Conservation (phyloP, 1,139 yeast genomes). For the Lodderomyces elongisporus region DNA sequence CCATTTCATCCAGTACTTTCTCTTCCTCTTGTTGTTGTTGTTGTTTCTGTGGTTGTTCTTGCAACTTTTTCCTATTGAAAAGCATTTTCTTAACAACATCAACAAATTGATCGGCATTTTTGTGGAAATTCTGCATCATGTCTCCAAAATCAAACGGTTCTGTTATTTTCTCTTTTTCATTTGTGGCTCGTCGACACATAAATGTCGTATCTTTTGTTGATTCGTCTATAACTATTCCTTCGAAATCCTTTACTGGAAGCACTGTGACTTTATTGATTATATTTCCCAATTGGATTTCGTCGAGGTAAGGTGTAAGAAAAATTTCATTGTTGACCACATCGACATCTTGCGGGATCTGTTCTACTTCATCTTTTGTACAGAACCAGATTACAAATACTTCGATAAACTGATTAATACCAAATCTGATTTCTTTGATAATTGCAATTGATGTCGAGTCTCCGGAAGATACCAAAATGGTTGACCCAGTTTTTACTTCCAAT, state of each 20-base stretch:
- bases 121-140: slow-evolving; percentile 17
- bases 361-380: slow-evolving; percentile 21
- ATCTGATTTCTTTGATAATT: slow-evolving; percentile 35
- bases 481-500: slow-evolving; percentile 37
- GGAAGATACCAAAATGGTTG: slow-evolving; percentile 25
- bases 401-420: slow-evolving; percentile 35
- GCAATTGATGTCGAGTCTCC: slow-evolving; percentile 19
- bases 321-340: slow-evolving; percentile 27
- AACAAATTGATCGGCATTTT: slow-evolving; percentile 23
- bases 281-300: slow-evolving; percentile 25
- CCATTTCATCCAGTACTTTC: too few species aligned
- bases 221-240: slow-evolving; percentile 26
- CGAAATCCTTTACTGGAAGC: slow-evolving; percentile 23
- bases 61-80: not conserved
- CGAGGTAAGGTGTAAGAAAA: slow-evolving; percentile 36
- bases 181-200: slow-evolving; percentile 37
- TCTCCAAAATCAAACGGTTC: slow-evolving; percentile 32
- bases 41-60: not conserved
- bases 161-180: slow-evolving; percentile 30
- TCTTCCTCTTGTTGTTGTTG: too few species aligned
- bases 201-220: slow-evolving; percentile 23
- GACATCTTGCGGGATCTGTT: slow-evolving; percentile 7
- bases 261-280: slow-evolving; percentile 32
- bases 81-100: slow-evolving; percentile 19
- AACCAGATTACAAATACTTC: slow-evolving; percentile 39